Evolutionary conservation across 257 asterid genomes (phyloP), one percentile per base, ranked within the genome.

Genomic region (Cruciata laevipes): DNA sequence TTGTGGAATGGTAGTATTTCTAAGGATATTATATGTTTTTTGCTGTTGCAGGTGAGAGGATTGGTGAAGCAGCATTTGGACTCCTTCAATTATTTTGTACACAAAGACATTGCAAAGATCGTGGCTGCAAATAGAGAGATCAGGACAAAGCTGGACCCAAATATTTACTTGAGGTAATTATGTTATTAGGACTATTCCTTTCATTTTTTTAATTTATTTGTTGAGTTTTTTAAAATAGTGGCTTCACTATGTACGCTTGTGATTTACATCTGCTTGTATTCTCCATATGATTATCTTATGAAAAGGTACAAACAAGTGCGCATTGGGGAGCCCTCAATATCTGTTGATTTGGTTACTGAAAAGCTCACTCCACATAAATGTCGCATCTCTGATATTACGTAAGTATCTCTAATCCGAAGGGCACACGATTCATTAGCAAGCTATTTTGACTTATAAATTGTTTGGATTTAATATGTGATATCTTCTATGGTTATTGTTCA

Each of bases 11-110:
- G 25, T 56, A 47, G 17, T 7, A 20, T 18, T 53, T 53, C 11
- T 30, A 32, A 9, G 6, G 9, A 3, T 42, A 18, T 27, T 35
- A 21, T 35, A 21, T 51, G n/a, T 61, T 61, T 58, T 31, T 11
- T 73, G 77, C 75, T 73, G 75, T 72, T 79, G 80, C 53, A 86
- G 98, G 95, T 88, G 74, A 83, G 96, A 72, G 96, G 96, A 27
- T 85, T 94, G 72, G 97, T 88, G 87, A 93, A 88, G 77, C 95
- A 85, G 56, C 96, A 94, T 79, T 71, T 94, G 80, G 97, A 90
- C 72, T 94, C 99, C 67, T 94, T 85, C 67, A 94, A 94, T 73
- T 94, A 81, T 78, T 86, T 90, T 75, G 79, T 84, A 32, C 73
- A 69, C 76, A 83, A 85, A 0, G 95, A 81, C 49, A 87, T 90